Conservation (phyloP, 371 early-diverging fungal genomes). For the Lichtheimia corymbifera region DNA sequence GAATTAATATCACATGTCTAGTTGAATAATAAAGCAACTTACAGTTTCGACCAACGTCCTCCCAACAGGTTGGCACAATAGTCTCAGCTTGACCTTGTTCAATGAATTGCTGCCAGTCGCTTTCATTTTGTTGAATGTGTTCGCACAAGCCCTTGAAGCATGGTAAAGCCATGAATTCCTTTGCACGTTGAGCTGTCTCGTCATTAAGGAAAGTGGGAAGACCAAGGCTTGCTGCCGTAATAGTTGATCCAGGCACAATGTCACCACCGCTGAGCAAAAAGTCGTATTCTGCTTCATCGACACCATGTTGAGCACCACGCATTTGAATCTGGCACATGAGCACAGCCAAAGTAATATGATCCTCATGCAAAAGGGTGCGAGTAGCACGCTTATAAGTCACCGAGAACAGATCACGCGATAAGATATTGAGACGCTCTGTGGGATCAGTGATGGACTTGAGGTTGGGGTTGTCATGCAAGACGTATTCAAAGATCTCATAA, state of each 20-base stretch:
- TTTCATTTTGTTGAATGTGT: slow-evolving; percentile 51
- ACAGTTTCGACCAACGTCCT: slow-evolving; percentile 47
- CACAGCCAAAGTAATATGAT: slow-evolving; percentile 88
- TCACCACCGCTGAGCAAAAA: slow-evolving; percentile 65
- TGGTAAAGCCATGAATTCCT: slow-evolving; percentile 54
- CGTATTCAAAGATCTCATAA: slow-evolving; percentile 88
- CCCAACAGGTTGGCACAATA: slow-evolving; percentile 71
- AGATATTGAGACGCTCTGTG: slow-evolving; percentile 69
- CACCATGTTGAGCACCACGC: slow-evolving; percentile 45
- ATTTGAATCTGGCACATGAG: slow-evolving; percentile 87
- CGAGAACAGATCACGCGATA: slow-evolving; percentile 84
- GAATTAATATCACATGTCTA: not conserved
- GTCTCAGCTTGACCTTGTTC: slow-evolving; percentile 56
- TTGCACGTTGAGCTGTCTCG: slow-evolving; percentile 58
- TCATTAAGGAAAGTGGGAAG: slow-evolving; percentile 62
- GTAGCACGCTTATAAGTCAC: slow-evolving; percentile 84
- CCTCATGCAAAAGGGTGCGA: slow-evolving; percentile 86
- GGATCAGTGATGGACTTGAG: slow-evolving; percentile 76
- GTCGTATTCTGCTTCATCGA: slow-evolving; percentile 78
- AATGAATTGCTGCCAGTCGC: slow-evolving; percentile 66
- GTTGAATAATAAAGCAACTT: slow-evolving; percentile 20
- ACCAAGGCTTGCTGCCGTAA: slow-evolving; percentile 40
- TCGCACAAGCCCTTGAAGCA: slow-evolving; percentile 58
- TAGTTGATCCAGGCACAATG: slow-evolving; percentile 45
- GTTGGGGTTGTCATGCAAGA: slow-evolving; percentile 79